These are phyloP conservation scores for Arthroderma sp. DNA, from an alignment of 2,329 filamentous ascomycete species.

Conservation along the genomic window DNA sequence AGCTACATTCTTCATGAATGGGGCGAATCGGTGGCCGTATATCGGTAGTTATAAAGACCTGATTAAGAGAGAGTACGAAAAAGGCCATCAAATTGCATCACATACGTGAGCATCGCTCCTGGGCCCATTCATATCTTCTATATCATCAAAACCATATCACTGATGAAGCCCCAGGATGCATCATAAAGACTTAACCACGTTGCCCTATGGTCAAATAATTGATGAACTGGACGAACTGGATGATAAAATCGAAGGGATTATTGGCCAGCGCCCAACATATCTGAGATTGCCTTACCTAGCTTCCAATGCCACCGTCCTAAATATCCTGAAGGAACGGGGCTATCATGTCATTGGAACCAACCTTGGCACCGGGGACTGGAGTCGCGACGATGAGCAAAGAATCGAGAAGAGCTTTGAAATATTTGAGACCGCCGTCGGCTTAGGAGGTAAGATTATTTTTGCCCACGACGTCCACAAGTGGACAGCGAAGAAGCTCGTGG, in stretches of 20 bases:
- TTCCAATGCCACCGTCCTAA: slow-evolving; percentile 20
- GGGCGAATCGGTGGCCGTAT: slow-evolving; percentile 20
- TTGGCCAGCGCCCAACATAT: slow-evolving; percentile 35
- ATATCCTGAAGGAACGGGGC: slow-evolving; percentile 27
- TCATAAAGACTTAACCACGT: slow-evolving; percentile 26
- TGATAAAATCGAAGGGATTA: slow-evolving; percentile 24
- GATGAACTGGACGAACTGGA: slow-evolving; percentile 32
- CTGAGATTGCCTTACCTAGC: slow-evolving; percentile 36
- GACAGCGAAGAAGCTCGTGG: slow-evolving; percentile 4
- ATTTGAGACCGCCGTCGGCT: neutral
- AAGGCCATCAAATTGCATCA: slow-evolving; percentile 36
- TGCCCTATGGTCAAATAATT: slow-evolving; percentile 21
- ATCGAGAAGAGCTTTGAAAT: neutral
- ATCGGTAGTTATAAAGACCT: slow-evolving; percentile 20
- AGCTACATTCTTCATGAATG: slow-evolving; percentile 83
- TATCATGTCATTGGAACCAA: slow-evolving; percentile 34
- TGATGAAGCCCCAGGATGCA: slow-evolving; percentile 19
- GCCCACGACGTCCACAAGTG: slow-evolving; percentile 6
- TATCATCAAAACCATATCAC: neutral
- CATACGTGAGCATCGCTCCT: slow-evolving; percentile 25
- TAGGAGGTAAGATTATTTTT: slow-evolving; percentile 1
- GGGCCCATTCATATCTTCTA: neutral
- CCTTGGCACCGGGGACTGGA: slow-evolving; percentile 33
- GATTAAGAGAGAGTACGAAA: slow-evolving; percentile 18
- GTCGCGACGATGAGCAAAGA: slow-evolving; percentile 12